Percentiles rank a stretch among this genome's conserved stretches.
Evolutionary conservation across 345 rosid species (phyloP).

Genomic region (Aurinia saxatilis): DNA sequence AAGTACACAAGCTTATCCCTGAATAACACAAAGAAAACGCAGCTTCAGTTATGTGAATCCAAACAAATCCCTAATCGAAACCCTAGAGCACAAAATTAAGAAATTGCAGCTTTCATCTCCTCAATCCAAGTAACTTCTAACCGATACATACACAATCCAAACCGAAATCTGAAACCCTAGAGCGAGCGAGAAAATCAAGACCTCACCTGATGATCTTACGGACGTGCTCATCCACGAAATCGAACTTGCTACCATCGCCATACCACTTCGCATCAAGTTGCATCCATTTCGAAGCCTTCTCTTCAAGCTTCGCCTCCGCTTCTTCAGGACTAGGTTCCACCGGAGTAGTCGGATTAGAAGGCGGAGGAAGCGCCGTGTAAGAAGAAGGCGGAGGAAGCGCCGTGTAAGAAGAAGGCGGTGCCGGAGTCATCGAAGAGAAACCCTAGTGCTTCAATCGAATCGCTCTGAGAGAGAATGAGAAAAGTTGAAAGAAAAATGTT

Average conservation of each 20-base stretch:
- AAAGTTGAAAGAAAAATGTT: too few species aligned
- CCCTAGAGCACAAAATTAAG: not conserved
- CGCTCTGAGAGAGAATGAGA: too few species aligned
- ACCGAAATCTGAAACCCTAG: too few species aligned
- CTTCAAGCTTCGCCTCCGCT: constrained; percentile 84
- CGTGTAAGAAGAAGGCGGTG: constrained; percentile 79
- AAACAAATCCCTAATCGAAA: not conserved
- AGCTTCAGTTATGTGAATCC: constrained; percentile 1
- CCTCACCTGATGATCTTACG: constrained; percentile 83
- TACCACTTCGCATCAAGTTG: constrained; percentile 88
- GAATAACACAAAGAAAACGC: constrained; percentile 6
- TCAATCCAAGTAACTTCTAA: too few species aligned
- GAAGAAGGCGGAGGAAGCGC: constrained; percentile 57
- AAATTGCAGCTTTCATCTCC: too few species aligned
- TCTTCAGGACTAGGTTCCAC: constrained; percentile 45
- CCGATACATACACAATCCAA: too few species aligned
- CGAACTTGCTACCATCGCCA: constrained; percentile 90
- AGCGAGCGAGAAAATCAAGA: too few species aligned
- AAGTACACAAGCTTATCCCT: constrained; percentile 98
- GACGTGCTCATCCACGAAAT: constrained; percentile 96
- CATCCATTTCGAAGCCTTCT: constrained; percentile 98
- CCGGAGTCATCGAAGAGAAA: constrained; percentile 61
- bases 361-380: constrained; percentile 62
- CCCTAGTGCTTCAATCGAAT: too few species aligned
- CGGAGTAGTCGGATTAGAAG: constrained; percentile 28